These are phyloP conservation scores for Iberis amara DNA, from an alignment of 441 rosid genomes.

Conservation along the genomic window DNA sequence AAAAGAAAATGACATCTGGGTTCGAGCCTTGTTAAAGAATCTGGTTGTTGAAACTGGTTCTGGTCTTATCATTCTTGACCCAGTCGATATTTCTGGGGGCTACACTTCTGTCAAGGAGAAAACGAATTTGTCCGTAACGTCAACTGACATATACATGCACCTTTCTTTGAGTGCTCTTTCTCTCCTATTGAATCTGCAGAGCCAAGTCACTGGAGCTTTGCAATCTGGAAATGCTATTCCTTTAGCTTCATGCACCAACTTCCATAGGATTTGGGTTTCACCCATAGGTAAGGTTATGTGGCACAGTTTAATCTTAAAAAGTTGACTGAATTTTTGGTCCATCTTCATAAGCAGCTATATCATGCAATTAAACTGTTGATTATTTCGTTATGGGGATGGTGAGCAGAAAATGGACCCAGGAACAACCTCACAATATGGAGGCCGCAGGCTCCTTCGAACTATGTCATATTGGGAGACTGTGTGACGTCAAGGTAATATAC, in stretches of 20 bases:
- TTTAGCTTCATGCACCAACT: constrained; percentile 83
- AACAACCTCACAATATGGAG: constrained; percentile 96
- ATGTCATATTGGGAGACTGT: constrained; percentile 96
- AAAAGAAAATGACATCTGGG: constrained; percentile 94
- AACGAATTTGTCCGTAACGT: constrained; percentile 77
- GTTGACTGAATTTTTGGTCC: constrained; percentile 15
- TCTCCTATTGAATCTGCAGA: constrained; percentile 81
- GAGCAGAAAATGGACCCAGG: constrained; percentile 70
- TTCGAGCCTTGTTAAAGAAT: constrained; percentile 80
- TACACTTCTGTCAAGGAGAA: constrained; percentile 88
- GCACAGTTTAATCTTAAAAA: constrained; percentile 16
- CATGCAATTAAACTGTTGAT: constrained; percentile 22
- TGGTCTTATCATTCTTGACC: constrained; percentile 89
- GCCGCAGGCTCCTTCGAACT: constrained; percentile 92
- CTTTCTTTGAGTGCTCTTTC: constrained; percentile 89
- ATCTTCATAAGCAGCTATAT: constrained; percentile 19
- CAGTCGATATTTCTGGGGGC: constrained; percentile 86
- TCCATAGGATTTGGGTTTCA: constrained; percentile 80
- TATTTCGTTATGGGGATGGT: constrained; percentile 24
- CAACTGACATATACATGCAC: constrained; percentile 81
- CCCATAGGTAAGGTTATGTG: constrained; percentile 59
- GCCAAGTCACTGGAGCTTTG: constrained; percentile 72
- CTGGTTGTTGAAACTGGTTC: constrained; percentile 93
- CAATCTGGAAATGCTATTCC: constrained; percentile 90
- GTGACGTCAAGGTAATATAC: constrained; percentile 85